These are phyloP conservation scores for Fraxinus sp. DNA, from an alignment of 305 asterid genomes.

Conservation along the genomic window DNA sequence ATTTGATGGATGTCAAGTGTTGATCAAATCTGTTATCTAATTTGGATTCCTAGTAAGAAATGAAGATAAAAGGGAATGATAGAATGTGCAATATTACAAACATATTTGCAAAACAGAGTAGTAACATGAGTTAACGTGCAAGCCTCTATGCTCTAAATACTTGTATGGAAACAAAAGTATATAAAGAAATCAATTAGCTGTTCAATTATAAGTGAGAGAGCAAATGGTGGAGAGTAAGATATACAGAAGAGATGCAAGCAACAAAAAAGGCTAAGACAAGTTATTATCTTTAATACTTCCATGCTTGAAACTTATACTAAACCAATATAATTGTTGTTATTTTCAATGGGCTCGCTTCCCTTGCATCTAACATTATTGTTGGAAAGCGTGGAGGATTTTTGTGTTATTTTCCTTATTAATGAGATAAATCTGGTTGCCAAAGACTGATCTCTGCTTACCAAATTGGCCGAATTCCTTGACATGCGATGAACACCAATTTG, in stretches of 20 bases:
- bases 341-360: not conserved
- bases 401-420: not conserved
- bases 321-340: not conserved
- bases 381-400: constrained; percentile 14
- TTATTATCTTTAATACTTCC: not conserved
- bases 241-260: not conserved
- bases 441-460: not conserved
- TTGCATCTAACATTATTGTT: not conserved
- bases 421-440: not conserved
- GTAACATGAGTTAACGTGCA: not conserved
- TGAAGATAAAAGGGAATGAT: not conserved
- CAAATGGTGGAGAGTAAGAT: not conserved
- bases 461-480: not conserved
- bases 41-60: not conserved
- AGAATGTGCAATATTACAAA: not conserved
- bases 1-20: not conserved
- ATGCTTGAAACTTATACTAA: not conserved
- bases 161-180: not conserved
- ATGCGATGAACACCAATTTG: not conserved
- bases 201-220: not conserved
- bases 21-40: not conserved
- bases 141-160: not conserved
- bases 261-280: not conserved
- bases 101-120: not conserved
- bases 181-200: not conserved